These are phyloP conservation scores for Ensete glaucum DNA, from an alignment of 176 grass and related monocot genomes.

Conservation along the genomic window DNA sequence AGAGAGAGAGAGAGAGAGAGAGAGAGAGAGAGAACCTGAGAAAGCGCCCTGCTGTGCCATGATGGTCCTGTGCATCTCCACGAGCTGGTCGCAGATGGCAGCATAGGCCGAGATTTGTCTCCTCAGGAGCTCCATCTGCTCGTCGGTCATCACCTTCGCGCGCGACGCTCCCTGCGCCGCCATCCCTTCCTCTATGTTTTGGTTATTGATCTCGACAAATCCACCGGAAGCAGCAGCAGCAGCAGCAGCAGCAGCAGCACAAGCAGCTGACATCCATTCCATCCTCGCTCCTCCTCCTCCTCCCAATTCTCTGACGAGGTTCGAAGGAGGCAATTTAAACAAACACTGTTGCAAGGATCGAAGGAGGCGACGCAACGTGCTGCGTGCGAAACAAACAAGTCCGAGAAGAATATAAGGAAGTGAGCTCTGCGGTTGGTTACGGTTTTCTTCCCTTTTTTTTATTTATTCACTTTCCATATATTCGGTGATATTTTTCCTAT, in stretches of 20 bases:
- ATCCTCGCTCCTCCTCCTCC: not conserved
- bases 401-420: not conserved
- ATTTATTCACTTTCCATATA: not conserved
- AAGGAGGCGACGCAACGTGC: not conserved
- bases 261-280: not conserved
- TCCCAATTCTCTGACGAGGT: no score
- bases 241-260: no score
- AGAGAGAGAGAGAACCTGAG: conserved; percentile 31
- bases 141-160: conserved; percentile 43
- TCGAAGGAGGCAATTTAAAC: no score
- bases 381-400: no score
- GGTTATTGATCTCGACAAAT: not conserved
- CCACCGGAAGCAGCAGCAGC: not conserved
- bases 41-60: conserved; percentile 70
- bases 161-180: conserved; percentile 28
- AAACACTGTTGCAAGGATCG: no score
- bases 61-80: conserved; percentile 77
- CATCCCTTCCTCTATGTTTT: conserved; percentile 16
- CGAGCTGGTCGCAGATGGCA: conserved; percentile 81
- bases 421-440: not conserved
- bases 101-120: conserved; percentile 37
- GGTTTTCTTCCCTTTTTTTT: not conserved
- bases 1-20: not conserved
- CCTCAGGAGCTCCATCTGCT: not conserved
- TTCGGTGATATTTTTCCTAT: no score